Evolutionary conservation across 371 early-diverging fungal species (phyloP).

Genomic region (Mortierella sp.): DNA sequence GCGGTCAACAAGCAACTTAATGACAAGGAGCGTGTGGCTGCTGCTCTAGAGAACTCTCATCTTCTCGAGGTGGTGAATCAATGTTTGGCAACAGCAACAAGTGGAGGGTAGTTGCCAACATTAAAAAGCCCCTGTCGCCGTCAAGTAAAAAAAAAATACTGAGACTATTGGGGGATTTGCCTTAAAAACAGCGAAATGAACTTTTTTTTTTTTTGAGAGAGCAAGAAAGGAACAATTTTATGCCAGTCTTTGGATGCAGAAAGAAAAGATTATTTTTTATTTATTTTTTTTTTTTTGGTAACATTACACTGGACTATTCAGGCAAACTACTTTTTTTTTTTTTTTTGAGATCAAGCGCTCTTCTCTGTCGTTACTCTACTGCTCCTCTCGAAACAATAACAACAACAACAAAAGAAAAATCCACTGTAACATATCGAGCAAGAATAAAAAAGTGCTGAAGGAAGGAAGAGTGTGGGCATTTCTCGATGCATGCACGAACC

Average conservation of each 20-base stretch:
- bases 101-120: conserved; percentile 50
- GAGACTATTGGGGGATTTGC: neutral
- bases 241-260: too few species aligned
- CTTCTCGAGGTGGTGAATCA: conserved; percentile 95
- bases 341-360: too few species aligned
- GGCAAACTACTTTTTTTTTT: too few species aligned
- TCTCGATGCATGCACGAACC: too few species aligned
- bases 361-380: too few species aligned
- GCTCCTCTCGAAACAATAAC: too few species aligned
- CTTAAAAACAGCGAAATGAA: neutral
- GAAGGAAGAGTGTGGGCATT: too few species aligned
- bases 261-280: neutral
- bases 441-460: too few species aligned
- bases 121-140: conserved; percentile 39
- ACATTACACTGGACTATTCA: neutral
- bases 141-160: conserved; percentile 14
- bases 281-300: neutral
- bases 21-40: conserved; percentile 99
- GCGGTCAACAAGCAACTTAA: conserved; percentile 99
- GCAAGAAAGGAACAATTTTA: neutral
- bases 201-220: neutral
- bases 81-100: conserved; percentile 75
- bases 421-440: too few species aligned
- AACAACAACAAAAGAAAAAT: too few species aligned
- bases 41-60: conserved; percentile 97